Evolutionary conservation across 2,329 filamentous ascomycete genomes (phyloP), one percentile per base, ranked within the genome.

Genomic region (Epichloe elymi): DNA sequence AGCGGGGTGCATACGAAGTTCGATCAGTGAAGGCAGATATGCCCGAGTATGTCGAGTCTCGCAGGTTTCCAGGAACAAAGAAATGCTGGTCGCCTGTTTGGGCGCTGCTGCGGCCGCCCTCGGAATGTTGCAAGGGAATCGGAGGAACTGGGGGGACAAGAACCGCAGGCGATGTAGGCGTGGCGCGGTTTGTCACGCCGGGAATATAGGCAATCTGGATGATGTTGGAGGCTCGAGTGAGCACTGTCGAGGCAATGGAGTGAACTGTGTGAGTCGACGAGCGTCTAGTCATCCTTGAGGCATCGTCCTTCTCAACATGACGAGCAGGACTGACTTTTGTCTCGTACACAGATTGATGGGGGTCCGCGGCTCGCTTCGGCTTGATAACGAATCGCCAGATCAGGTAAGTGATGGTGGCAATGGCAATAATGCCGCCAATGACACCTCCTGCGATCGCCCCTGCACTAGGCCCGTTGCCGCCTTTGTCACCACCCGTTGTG

Each of bases 151-250:
- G 91, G n/a, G 90, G 90, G 4, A 94, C 86, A 48, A 91, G 78
- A 19, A 88, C 72, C 39, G 81, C 82, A 3, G 88, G 87, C 0
- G 88, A 91, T n/a, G 85, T 83, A 5, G 87, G 86, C 7, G 84
- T 83, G 12, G 90, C 89, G 58, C 91, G 81, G 70, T 96, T 96
- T 54, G 88, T 96, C 61, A 97, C 90, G 54, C 93, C 93, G 14
- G 93, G 93, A 58, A 98, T 97, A 67, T 97, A 98, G 51, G 93
- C 93, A 68, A 98, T 98, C 70, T 97, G 93, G 61, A 98, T 98
- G 65, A 98, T 91, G 72, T 98, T 98, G 62, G 93, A 97, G 46
- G 93, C 93, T 55, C 93, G 83, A 17, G 93, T 97, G 54, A 96
- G 79, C 53, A 97, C 89, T 26, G 91, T 97, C 10, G 90, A 96